Conservation (phyloP, 2,329 filamentous ascomycete genomes). For the Chrysoporthe cubensis region DNA sequence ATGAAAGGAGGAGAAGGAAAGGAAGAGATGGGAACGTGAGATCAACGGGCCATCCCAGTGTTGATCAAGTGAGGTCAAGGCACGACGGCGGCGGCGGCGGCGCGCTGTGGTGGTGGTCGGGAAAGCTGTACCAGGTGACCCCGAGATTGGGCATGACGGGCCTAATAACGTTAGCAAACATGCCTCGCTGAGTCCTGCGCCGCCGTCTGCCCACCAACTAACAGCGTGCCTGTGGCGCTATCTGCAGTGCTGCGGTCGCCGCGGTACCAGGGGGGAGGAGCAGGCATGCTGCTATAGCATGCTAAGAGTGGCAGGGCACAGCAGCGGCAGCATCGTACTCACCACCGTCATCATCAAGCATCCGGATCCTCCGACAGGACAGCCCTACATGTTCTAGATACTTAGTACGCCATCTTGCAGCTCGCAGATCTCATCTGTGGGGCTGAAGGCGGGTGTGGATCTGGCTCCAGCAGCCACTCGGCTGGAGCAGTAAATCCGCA, state of each 20-base stretch:
- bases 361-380: background rate
- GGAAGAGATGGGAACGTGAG: conserved; percentile 12
- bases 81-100: background rate
- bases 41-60: conserved; percentile 13
- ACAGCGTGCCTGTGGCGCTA: too few species aligned
- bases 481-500: background rate
- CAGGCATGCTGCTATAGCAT: too few species aligned
- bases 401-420: conserved; percentile 7
- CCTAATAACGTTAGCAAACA: too few species aligned
- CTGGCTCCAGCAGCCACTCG: background rate
- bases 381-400: background rate
- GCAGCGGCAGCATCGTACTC: too few species aligned
- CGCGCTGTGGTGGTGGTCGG: conserved; percentile 1
- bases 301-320: too few species aligned
- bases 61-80: conserved; percentile 10
- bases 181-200: too few species aligned
- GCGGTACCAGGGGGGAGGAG: too few species aligned
- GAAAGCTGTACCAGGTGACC: conserved; percentile 25
- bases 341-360: background rate
- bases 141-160: conserved; percentile 4
- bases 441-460: background rate
- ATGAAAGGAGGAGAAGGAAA: background rate
- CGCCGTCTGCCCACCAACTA: too few species aligned
- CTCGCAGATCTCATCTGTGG: background rate
- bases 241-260: too few species aligned